Base-by-base conservation (phyloP, 495 filamentous ascomycete genomes). In the Penicillium verhagenii region DNA sequence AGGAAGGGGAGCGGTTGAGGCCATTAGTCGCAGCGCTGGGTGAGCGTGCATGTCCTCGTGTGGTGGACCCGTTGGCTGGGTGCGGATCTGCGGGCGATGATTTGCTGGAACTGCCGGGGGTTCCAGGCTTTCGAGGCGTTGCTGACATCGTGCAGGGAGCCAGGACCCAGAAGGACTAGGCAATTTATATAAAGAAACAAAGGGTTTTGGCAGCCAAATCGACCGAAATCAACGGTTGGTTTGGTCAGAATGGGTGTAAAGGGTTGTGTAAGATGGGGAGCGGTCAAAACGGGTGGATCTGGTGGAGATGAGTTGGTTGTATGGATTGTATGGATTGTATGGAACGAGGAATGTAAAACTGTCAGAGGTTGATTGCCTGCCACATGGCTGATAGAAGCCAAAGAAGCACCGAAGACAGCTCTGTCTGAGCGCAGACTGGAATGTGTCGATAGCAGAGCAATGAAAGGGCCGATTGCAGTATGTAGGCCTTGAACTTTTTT, bases 91-190 rank as follows among this genome's bases (percentile, higher is more conserved):
- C 62, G 56, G 66, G 53, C 50, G 72, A 66, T 58, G 72, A 71
- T 60, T 66, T 76, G 65, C 54, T 66, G 63, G 73, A 61, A 67
- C 58, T 69, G 62, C 59, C 71, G 57, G 71, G 66, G 14, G 68
- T 70, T 63, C 67, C 71, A 63, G 73, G 64, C 59, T 74, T 76
- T 62, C 73, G 73, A 70, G 73, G 69, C 50, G 68, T 67, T 63
- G 73, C 66, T 64, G 73, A 76, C 73, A 76, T 76, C 31, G 52
- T 73, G 52, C 52, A 62, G 57, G 61, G 57, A 54, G 53, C 61
- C 61, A 46, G 59, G 40, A 53, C 53, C 59, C 61, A 50, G 42
- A 49, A 43, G 54, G 50, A 49, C 51, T 52, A 47, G 47, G 46
- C 10, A 53, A 39, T 29, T 49, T 64, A 61, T 61, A 60, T 55